Percentiles rank a stretch among this genome's conserved stretches.
Evolutionary conservation across 2,329 filamentous ascomycete genomes (phyloP).

Genomic region (Exophiala oligosperma): DNA sequence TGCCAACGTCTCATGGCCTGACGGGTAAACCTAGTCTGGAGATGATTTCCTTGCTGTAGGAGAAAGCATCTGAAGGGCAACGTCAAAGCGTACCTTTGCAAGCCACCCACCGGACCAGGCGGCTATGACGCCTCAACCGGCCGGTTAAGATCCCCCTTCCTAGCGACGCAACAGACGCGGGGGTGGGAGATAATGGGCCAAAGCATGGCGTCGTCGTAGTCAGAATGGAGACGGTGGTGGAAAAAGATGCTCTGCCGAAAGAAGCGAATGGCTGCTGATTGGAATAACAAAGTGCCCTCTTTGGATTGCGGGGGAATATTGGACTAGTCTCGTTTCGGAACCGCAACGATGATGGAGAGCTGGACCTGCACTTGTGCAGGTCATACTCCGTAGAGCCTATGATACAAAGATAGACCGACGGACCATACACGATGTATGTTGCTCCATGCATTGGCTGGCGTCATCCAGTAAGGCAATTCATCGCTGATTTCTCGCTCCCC

Average conservation of each 20-base stretch:
- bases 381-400: background rate
- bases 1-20: background rate
- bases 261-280: background rate
- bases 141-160: constrained; percentile 7
- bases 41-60: background rate
- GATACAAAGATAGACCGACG: no score
- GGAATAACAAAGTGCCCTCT: background rate
- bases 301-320: background rate
- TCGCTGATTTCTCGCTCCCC: background rate
- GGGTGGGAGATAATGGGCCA: constrained; percentile 12
- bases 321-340: background rate
- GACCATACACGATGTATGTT: no score
- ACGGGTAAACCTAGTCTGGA: background rate
- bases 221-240: background rate
- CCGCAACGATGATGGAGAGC: background rate
- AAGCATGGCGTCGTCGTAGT: background rate
- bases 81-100: constrained; percentile 1
- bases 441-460: background rate
- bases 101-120: constrained; percentile 2
- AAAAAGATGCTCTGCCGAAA: background rate
- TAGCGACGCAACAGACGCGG: constrained; percentile 20
- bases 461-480: background rate
- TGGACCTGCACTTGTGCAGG: background rate
- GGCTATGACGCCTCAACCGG: constrained; percentile 9
- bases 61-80: constrained; percentile 1